These are phyloP conservation scores for Globisporangium splendens DNA, from an alignment of 352 stramenopile genomes.

Conservation along the genomic window DNA sequence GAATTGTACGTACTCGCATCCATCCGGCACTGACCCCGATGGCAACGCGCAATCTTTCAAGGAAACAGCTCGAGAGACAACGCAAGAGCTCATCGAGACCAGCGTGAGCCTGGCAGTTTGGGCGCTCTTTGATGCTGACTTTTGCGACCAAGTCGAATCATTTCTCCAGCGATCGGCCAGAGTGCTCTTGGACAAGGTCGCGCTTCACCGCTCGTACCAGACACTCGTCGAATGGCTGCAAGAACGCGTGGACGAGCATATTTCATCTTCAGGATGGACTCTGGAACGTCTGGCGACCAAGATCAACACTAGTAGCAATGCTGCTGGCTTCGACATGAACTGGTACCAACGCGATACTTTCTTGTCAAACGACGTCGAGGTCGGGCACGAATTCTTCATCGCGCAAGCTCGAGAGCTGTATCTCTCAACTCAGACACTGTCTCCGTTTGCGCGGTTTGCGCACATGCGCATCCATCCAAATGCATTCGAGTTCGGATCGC, in stretches of 20 bases:
- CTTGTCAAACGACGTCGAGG: not conserved
- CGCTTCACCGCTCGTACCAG: constrained; percentile 1
- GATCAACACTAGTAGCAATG: not conserved
- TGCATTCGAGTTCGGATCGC: not conserved
- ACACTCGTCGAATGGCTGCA: constrained; percentile 5
- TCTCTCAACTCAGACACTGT: not conserved
- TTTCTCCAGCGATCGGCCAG: not conserved
- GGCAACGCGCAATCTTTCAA: too few species aligned
- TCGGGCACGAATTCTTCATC: constrained; percentile 1
- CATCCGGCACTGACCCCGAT: too few species aligned
- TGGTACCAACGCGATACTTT: not conserved
- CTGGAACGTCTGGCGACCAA: not conserved
- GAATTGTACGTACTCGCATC: not conserved
- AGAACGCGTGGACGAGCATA: not conserved
- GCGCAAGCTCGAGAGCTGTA: constrained; percentile 2
- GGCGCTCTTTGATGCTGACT: too few species aligned
- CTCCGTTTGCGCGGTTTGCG: not conserved
- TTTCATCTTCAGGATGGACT: not conserved
- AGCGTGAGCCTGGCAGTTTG: too few species aligned
- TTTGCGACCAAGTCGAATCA: not conserved
- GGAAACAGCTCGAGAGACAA: too few species aligned
- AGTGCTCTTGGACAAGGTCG: not conserved
- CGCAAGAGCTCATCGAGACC: too few species aligned
- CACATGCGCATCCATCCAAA: not conserved
- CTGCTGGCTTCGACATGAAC: not conserved